Percentiles rank a stretch among this genome's conserved stretches.
Evolutionary conservation across 2,329 filamentous ascomycete species (phyloP).

Genomic region (Fusarium sulawesiense): DNA sequence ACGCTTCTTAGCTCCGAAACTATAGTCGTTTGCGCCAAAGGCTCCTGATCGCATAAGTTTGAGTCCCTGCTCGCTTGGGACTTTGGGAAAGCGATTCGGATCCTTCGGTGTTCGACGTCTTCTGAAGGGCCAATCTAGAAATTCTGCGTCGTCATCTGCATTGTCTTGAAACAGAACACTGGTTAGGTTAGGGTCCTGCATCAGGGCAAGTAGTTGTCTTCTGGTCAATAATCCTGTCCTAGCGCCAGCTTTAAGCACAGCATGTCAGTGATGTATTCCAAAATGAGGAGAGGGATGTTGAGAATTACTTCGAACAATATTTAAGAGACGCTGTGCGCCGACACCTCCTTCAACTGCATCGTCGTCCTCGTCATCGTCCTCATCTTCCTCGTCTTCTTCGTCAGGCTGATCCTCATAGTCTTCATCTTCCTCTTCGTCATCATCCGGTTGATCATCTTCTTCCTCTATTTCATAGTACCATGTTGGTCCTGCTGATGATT

Average conservation of each 20-base stretch:
- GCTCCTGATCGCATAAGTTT: slow-evolving; percentile 84
- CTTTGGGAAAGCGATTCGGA: slow-evolving; percentile 77
- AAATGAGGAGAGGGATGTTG: background rate
- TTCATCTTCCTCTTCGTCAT: slow-evolving; percentile 46
- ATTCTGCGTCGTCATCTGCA: slow-evolving; percentile 52
- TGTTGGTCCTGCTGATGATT: slow-evolving; percentile 24
- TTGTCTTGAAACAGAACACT: slow-evolving; percentile 53
- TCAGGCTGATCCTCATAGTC: slow-evolving; percentile 48
- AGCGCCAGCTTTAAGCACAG: slow-evolving; percentile 38
- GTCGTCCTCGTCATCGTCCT: slow-evolving; percentile 42
- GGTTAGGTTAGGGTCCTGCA: slow-evolving; percentile 54
- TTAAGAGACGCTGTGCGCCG: slow-evolving; percentile 48
- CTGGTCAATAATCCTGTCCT: slow-evolving; percentile 49
- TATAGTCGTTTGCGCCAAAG: slow-evolving; percentile 77
- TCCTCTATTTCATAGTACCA: slow-evolving; percentile 49
- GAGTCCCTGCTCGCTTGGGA: slow-evolving; percentile 81
- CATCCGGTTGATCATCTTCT: slow-evolving; percentile 49
- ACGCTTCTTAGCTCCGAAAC: slow-evolving; percentile 66
- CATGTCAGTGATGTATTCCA: slow-evolving; percentile 12
- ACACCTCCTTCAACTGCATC: slow-evolving; percentile 44
- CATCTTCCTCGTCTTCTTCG: slow-evolving; percentile 38
- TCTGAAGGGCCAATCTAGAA: slow-evolving; percentile 57
- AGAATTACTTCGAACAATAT: slow-evolving; percentile 48
- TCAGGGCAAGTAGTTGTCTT: slow-evolving; percentile 55
- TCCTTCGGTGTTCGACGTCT: slow-evolving; percentile 58